A percentile compares a stretch with the other conserved stretches of the same genome.
Evolutionary conservation across 202 grass and related monocot species (phyloP).

Genomic region (Carex sylvatica): DNA sequence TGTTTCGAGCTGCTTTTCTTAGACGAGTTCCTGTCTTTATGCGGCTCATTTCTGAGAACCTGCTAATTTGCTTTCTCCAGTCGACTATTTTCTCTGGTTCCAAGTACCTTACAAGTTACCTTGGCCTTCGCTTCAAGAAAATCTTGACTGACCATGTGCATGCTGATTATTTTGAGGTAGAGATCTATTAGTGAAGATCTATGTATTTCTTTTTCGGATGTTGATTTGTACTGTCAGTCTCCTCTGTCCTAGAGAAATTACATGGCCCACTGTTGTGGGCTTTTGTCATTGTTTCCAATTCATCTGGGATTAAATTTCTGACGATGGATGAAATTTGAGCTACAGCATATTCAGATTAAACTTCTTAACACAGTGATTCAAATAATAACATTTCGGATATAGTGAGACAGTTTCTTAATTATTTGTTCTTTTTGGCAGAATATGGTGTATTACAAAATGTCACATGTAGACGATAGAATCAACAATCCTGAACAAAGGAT

Average conservation of each 20-base stretch:
- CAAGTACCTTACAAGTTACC: conserved; percentile 81
- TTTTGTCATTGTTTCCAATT: neutral
- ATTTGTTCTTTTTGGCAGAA: conserved; percentile 46
- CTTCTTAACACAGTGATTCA: neutral
- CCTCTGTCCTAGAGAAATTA: neutral
- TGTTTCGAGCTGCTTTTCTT: conserved; percentile 98
- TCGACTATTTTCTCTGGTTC: conserved; percentile 76
- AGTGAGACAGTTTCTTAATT: neutral
- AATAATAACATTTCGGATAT: neutral
- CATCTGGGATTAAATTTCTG: neutral
- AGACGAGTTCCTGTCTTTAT: conserved; percentile 71
- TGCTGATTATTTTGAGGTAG: conserved; percentile 95
- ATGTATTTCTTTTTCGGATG: neutral
- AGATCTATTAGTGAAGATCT: neutral
- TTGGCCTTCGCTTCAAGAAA: conserved; percentile 88
- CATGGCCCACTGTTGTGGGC: neutral
- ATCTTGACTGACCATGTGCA: conserved; percentile 88
- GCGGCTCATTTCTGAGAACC: conserved; percentile 80
- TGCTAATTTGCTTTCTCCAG: conserved; percentile 88
- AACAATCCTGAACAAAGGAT: conserved; percentile 91
- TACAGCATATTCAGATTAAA: neutral
- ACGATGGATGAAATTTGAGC: neutral
- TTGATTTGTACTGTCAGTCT: neutral
- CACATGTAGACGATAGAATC: conserved; percentile 80
- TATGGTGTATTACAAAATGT: conserved; percentile 99